Percentiles rank a stretch among this genome's conserved stretches.
Evolutionary conservation across 139 green algal genomes (phyloP).

Genomic region (Zygnema cylindricum): DNA sequence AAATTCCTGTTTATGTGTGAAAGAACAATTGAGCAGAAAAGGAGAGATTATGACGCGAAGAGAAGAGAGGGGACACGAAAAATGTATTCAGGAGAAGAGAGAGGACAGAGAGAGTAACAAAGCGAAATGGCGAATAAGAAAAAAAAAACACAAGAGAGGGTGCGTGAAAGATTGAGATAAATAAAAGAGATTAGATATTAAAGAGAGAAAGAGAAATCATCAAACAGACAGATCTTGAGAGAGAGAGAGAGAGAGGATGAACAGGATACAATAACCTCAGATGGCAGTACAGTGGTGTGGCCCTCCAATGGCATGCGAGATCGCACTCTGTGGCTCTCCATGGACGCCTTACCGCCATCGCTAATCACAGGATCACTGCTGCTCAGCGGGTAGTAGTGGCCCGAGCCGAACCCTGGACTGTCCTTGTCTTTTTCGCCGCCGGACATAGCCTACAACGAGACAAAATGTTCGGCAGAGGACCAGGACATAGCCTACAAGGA

Average conservation of each 20-base stretch:
- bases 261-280: constrained; percentile 23
- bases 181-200: background rate
- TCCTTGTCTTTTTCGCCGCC: constrained; percentile 2
- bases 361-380: background rate
- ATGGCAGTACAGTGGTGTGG: constrained; percentile 31
- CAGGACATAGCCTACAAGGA: background rate
- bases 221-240: no score
- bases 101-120: no score
- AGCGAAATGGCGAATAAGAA: no score
- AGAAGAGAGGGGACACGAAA: no score
- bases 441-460: background rate
- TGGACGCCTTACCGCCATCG: background rate
- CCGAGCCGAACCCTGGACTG: background rate
- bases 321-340: constrained; percentile 5
- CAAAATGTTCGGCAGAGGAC: background rate
- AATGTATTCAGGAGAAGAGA: no score
- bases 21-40: no score
- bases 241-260: no score
- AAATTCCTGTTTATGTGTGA: no score
- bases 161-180: no score
- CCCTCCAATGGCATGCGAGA: constrained; percentile 27
- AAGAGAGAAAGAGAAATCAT: background rate
- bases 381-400: background rate
- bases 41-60: no score
- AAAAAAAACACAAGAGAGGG: no score